Conservation (phyloP, 2,329 filamentous ascomycete species). For the Aureobasidium melanogenum region DNA sequence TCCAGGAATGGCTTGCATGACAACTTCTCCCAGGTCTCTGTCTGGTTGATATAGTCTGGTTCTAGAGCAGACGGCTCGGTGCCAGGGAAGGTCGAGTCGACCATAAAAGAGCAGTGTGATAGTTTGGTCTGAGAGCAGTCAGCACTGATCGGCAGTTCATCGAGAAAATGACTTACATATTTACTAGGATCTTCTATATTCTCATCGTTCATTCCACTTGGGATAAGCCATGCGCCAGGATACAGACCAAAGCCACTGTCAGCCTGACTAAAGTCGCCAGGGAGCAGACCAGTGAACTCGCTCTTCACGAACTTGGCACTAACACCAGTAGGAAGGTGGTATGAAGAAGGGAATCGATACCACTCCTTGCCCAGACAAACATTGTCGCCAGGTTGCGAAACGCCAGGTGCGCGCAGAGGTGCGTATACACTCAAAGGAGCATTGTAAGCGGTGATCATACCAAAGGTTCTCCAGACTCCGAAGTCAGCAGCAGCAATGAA, state of each 20-base stretch:
- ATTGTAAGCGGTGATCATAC: conserved; percentile 71
- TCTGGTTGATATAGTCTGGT: conserved; percentile 69
- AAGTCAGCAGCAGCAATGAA: conserved; percentile 53
- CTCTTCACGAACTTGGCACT: conserved; percentile 84
- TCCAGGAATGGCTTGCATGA: conserved; percentile 76
- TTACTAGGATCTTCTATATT: conserved; percentile 82
- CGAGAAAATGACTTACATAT: conserved; percentile 50
- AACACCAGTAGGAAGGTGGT: conserved; percentile 76
- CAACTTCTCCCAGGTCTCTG: conserved; percentile 66
- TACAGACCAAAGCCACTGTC: conserved; percentile 61
- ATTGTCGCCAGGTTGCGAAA: conserved; percentile 54
- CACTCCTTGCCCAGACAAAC: conserved; percentile 95
- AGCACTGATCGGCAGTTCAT: background rate
- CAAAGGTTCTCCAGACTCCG: conserved; percentile 63
- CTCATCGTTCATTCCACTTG: conserved; percentile 80
- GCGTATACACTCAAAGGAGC: conserved; percentile 67
- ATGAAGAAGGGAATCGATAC: conserved; percentile 95
- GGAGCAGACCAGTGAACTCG: conserved; percentile 79
- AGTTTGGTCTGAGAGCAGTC: conserved; percentile 49
- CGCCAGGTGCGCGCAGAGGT: conserved; percentile 49
- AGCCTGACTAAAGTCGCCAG: conserved; percentile 80
- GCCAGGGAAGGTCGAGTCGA: conserved; percentile 73
- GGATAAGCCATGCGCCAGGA: conserved; percentile 74
- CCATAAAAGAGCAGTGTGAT: conserved; percentile 67
- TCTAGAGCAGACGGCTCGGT: conserved; percentile 56